A percentile compares a stretch with the other conserved stretches of the same genome.
Conservation (phyloP, 164 flowering plant genomes). For the Akebia trifoliata region DNA sequence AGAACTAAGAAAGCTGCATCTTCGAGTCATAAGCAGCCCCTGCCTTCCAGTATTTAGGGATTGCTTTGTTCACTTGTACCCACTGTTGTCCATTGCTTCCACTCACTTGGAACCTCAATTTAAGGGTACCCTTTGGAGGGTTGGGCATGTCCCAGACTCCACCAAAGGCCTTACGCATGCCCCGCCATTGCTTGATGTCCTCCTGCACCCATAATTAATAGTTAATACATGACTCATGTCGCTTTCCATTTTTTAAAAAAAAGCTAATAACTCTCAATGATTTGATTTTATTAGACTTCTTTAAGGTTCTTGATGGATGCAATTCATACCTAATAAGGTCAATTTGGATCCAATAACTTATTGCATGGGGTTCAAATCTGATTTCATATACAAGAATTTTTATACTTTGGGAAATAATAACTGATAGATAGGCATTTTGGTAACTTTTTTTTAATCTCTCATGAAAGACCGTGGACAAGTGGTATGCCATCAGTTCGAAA, state of each 20-base stretch:
- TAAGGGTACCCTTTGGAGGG: conserved; percentile 38
- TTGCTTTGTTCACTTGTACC: conserved; percentile 37
- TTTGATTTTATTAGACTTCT: too few species aligned
- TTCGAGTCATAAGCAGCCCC: conserved; percentile 59
- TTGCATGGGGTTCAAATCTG: too few species aligned
- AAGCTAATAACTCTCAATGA: background rate
- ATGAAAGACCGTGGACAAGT: too few species aligned
- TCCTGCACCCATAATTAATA: conserved; percentile 37
- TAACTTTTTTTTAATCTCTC: too few species aligned
- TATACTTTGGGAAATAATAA: too few species aligned
- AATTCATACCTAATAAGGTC: too few species aligned
- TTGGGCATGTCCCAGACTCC: conserved; percentile 39
- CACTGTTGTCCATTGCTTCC: conserved; percentile 36
- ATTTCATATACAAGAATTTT: too few species aligned
- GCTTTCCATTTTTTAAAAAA: too few species aligned
- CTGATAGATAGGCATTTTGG: too few species aligned
- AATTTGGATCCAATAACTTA: too few species aligned
- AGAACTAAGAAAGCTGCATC: conserved; percentile 37
- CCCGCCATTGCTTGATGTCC: conserved; percentile 60
- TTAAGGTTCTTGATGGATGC: background rate
- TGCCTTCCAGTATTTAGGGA: conserved; percentile 66
- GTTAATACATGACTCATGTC: too few species aligned
- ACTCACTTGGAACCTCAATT: conserved; percentile 48
- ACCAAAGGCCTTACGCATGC: conserved; percentile 66
- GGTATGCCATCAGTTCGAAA: too few species aligned